A percentile compares a stretch with the other conserved stretches of the same genome.
phyloP scores from a whole-genome alignment of 352 stramenopile species.

The Globisporangium paddicum region DNA sequence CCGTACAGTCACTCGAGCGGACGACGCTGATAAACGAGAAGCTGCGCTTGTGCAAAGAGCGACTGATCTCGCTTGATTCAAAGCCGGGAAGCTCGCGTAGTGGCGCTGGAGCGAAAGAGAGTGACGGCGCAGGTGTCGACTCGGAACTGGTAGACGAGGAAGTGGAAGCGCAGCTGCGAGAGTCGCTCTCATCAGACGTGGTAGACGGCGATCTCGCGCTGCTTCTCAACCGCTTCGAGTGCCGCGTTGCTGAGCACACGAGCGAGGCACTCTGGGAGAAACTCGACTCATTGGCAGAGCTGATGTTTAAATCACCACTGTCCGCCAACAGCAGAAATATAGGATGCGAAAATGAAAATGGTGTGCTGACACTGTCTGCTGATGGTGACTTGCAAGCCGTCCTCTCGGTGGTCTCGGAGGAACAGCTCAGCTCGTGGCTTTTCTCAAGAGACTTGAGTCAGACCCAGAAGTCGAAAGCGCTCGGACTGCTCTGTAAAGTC shows the following conservation, averaged over 20 bases:
- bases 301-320: background rate
- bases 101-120: background rate
- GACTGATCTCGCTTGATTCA: background rate
- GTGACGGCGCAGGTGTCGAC: background rate
- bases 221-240: conserved; percentile 34
- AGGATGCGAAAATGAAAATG: background rate
- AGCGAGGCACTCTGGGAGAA: conserved; percentile 14
- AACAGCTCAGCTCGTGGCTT: conserved; percentile 13
- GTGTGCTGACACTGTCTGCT: background rate
- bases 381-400: conserved; percentile 1
- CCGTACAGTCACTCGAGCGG: conserved; percentile 15
- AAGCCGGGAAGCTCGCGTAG: background rate
- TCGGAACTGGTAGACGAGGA: background rate
- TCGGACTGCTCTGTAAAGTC: conserved; percentile 14
- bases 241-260: conserved; percentile 24
- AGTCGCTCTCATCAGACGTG: conserved; percentile 1
- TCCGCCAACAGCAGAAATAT: background rate
- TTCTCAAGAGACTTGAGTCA: conserved; percentile 17
- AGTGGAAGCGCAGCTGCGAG: conserved; percentile 8
- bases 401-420: conserved; percentile 2
- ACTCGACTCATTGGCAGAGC: background rate
- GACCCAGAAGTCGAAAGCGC: background rate
- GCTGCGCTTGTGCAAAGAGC: conserved; percentile 18
- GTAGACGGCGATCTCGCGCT: conserved; percentile 11
- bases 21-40: conserved; percentile 23